Evolutionary conservation across 106 monocot species (phyloP), one percentile per base, ranked within the genome.

Genomic region (Cymbidium sinense): DNA sequence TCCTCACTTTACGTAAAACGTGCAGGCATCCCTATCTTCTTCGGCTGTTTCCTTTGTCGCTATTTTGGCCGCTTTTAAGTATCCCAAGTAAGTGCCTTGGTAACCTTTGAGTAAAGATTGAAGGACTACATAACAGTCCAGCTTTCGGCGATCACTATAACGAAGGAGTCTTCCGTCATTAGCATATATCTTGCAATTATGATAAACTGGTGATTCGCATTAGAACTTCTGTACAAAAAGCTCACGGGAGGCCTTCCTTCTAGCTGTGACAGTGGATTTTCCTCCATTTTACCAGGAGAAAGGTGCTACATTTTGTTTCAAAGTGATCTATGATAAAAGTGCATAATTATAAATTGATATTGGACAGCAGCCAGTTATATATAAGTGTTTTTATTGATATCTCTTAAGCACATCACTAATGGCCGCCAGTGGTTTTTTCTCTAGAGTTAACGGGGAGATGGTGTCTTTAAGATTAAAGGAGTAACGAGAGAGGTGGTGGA

Each of bases 181-280:
- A 34, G 96, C 94, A 86, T 84, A 98, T 64, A 98, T 98, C 70
- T 92, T 91, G 70, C 92, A 98, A 74, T 98, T 98, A 75, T 98
- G 92, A 80, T 98, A 98, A 73, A 98, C 94, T 76, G 94, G 96
- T 36, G 94, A 84, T 82, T 98, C 94, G 81, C 96, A 98, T 7
- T 94, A 91, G 67, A 98, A 98, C 69, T 98, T 94, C 78, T 88
- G 87, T 74, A 98, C 89, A 85, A 98, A 98, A 73, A 88, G 85
- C 58, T 89, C 90, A 39, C 94, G 86, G n/a, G 96, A 91, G 77
- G 89, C 80, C 77, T 87, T 94, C 61, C 81, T 86, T 36, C 83
- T 77, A 79, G 70, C 33, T 76, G 70, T 37, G 64, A 72, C 36
- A 52, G 77, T 51, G 35, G 28, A 78, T 58, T 86, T 91, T 55